A percentile compares a stretch with the other conserved stretches of the same genome.
Conservation (phyloP, 164 flowering plant species). For the Piper betle region DNA sequence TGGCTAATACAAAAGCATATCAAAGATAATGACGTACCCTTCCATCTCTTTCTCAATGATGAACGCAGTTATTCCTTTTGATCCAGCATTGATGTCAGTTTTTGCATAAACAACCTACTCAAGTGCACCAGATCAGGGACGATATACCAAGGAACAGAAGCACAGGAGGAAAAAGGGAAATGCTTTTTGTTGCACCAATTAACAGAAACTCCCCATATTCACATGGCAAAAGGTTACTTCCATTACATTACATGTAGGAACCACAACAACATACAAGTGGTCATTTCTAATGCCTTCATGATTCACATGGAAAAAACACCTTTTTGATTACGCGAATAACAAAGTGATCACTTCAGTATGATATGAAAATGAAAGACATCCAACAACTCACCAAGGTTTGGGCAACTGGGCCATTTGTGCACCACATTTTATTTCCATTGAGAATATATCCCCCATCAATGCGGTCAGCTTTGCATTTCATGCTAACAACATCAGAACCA, state of each 20-base stretch:
- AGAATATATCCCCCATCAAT: conserved; percentile 84
- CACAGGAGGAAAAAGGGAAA: not conserved
- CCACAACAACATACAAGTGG: not conserved
- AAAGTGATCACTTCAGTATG: not conserved
- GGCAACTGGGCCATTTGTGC: conserved; percentile 92
- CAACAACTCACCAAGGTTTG: conserved; percentile 57
- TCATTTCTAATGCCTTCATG: too few species aligned
- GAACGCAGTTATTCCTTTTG: conserved; percentile 97
- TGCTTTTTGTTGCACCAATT: not conserved
- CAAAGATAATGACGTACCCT: conserved; percentile 38
- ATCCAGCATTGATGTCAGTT: conserved; percentile 57
- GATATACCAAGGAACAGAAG: not conserved
- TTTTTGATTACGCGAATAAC: not conserved
- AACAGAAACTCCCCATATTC: not conserved
- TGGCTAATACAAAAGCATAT: not conserved
- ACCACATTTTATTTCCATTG: conserved; percentile 99
- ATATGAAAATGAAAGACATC: not conserved
- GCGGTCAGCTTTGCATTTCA: conserved; percentile 96
- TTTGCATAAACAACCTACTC: conserved; percentile 92
- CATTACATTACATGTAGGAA: not conserved
- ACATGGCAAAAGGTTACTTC: not conserved
- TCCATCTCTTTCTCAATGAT: conserved; percentile 93
- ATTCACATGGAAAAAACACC: too few species aligned
- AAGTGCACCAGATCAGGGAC: conserved; percentile 12
- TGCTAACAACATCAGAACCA: conserved; percentile 99